phyloP scores from a whole-genome alignment of 2,329 filamentous ascomycete genomes.

The Cladophialophora psammophila region DNA sequence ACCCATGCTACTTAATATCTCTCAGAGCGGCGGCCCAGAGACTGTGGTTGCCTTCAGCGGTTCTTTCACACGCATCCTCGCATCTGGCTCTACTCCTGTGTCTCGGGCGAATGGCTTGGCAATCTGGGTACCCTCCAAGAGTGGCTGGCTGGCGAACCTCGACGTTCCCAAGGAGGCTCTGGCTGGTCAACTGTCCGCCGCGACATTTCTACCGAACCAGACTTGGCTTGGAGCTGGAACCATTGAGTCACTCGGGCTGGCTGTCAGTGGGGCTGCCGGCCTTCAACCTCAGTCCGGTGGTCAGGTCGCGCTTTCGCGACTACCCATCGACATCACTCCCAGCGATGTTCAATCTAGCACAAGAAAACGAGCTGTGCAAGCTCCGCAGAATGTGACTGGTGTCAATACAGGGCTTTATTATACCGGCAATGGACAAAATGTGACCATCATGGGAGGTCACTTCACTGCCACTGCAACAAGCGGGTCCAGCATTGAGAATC shows the following conservation, averaged over 20 bases:
- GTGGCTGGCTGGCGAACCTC: constrained; percentile 86
- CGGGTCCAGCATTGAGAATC: constrained; percentile 76
- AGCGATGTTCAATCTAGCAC: constrained; percentile 37
- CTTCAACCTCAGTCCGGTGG: constrained; percentile 53
- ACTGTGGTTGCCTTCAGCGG: constrained; percentile 81
- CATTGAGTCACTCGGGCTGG: constrained; percentile 76
- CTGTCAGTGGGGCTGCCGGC: constrained; percentile 74
- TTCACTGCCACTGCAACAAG: constrained; percentile 76
- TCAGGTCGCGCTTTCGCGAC: constrained; percentile 47
- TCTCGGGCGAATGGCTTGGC: constrained; percentile 77
- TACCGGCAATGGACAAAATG: constrained; percentile 71
- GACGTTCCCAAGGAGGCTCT: constrained; percentile 69
- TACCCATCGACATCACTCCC: constrained; percentile 59
- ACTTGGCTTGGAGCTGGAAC: constrained; percentile 80
- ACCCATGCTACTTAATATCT: constrained; percentile 80
- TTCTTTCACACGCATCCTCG: constrained; percentile 74
- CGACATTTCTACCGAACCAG: constrained; percentile 68
- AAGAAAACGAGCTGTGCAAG: constrained; percentile 42
- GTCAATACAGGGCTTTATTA: constrained; percentile 84
- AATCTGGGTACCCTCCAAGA: constrained; percentile 85
- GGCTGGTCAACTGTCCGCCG: constrained; percentile 74
- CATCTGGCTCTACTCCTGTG: constrained; percentile 69
- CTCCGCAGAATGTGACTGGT: constrained; percentile 47
- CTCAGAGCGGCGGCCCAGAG: constrained; percentile 67
- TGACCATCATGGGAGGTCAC: constrained; percentile 87